phyloP scores from a whole-genome alignment of 148 eudicot species.

The Gaultheria prostrata region DNA sequence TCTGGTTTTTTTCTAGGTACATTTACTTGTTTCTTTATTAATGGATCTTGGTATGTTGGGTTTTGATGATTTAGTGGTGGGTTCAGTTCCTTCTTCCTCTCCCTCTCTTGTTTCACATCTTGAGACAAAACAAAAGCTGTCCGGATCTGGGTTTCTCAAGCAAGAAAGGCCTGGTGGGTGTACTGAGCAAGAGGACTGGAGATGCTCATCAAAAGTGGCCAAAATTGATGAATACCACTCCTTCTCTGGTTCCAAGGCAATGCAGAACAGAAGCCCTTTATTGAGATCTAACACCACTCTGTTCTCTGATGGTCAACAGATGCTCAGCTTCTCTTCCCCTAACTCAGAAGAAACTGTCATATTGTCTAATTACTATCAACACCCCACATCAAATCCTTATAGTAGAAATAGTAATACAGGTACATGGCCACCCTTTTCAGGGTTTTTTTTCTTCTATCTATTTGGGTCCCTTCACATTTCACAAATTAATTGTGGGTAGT shows the following conservation, averaged over 20 bases:
- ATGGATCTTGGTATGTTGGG: slow-evolving; percentile 45
- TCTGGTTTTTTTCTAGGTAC: neutral
- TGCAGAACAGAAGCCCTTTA: slow-evolving; percentile 9
- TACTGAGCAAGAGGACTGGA: slow-evolving; percentile 18
- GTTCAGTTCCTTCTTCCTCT: neutral
- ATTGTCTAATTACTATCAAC: slow-evolving; percentile 22
- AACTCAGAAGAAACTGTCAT: slow-evolving; percentile 25
- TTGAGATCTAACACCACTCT: slow-evolving; percentile 30
- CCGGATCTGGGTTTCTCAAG: slow-evolving; percentile 36
- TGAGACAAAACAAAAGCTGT: slow-evolving; percentile 32
- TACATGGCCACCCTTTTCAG: neutral
- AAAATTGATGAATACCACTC: slow-evolving; percentile 16
- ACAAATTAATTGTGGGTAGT: too few species aligned
- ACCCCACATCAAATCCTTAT: slow-evolving; percentile 18
- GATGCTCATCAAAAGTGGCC: slow-evolving; percentile 26
- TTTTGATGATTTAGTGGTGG: slow-evolving; percentile 14
- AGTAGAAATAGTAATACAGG: slow-evolving; percentile 20
- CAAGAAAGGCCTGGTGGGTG: slow-evolving; percentile 23
- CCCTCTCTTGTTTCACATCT: slow-evolving; percentile 15
- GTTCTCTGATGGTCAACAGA: slow-evolving; percentile 29
- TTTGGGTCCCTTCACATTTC: too few species aligned
- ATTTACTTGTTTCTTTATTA: neutral
- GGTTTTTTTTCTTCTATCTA: neutral
- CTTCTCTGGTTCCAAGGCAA: slow-evolving; percentile 20
- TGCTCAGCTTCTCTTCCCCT: slow-evolving; percentile 52